These are phyloP conservation scores for Neurospora sp. DNA, from an alignment of 495 filamentous ascomycete species.

Conservation along the genomic window DNA sequence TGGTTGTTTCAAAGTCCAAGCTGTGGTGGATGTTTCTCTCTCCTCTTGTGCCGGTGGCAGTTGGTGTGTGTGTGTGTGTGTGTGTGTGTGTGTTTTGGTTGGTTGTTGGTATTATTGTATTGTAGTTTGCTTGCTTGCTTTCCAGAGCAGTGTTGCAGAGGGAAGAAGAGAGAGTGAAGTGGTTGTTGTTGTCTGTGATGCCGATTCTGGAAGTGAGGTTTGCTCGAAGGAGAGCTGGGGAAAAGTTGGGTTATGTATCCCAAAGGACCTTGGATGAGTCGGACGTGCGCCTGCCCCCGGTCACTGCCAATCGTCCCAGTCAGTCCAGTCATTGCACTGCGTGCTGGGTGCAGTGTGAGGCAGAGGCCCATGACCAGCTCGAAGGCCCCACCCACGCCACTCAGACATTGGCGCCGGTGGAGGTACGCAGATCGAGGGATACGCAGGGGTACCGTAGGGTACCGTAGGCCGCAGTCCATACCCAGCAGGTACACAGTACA, in stretches of 20 bases:
- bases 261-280: constrained; percentile 1
- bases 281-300: constrained; percentile 5
- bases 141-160: constrained; percentile 4
- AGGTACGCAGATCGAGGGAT: constrained; percentile 11
- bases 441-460: constrained; percentile 12
- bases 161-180: constrained; percentile 15
- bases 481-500: constrained; percentile 6
- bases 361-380: constrained; percentile 27
- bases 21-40: background rate
- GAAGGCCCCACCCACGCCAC: constrained; percentile 20
- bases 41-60: background rate
- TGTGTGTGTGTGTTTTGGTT: constrained; percentile 5
- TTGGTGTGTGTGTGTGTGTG: constrained; percentile 4
- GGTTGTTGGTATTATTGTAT: constrained; percentile 1
- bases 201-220: constrained; percentile 14
- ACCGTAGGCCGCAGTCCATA: constrained; percentile 8
- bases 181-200: constrained; percentile 17
- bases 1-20: background rate
- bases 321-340: constrained; percentile 4
- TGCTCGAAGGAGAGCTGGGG: constrained; percentile 17
- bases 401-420: constrained; percentile 20
- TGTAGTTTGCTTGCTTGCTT: background rate
- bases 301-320: constrained; percentile 8
- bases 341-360: constrained; percentile 9
- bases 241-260: constrained; percentile 23